Conservation (phyloP, 108 stramenopile genomes). For the Nannochloropsis gaditana region DNA sequence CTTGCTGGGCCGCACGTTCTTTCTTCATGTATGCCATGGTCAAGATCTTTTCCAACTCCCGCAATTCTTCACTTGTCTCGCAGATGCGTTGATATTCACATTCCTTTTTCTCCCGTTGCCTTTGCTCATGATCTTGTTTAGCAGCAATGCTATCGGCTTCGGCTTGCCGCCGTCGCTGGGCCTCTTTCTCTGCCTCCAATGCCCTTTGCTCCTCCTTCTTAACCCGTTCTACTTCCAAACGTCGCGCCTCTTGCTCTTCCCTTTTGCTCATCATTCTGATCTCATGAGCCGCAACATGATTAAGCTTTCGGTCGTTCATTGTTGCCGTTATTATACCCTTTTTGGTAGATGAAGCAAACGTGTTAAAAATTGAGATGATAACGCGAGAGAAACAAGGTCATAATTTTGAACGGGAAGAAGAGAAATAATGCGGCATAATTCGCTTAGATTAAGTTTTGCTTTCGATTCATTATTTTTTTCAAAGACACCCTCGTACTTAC, state of each 20-base stretch:
- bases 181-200: not conserved
- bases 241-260: not conserved
- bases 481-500: not conserved
- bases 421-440: not conserved
- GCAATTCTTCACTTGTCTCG: slow-evolving; percentile 20
- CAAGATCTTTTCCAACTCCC: slow-evolving; percentile 24
- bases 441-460: not conserved
- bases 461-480: not conserved
- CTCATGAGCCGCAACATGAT: not conserved
- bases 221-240: not conserved
- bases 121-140: not conserved
- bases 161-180: not conserved
- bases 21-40: slow-evolving; percentile 29
- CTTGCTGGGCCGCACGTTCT: slow-evolving; percentile 27
- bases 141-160: not conserved
- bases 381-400: not conserved
- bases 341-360: not conserved
- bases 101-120: not conserved
- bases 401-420: not conserved
- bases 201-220: not conserved
- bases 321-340: not conserved
- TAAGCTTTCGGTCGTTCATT: not conserved
- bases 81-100: slow-evolving; percentile 32
- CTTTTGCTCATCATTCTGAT: not conserved
- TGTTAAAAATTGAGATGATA: not conserved